phyloP scores from a whole-genome alignment of 2,329 filamentous ascomycete genomes.

The Fusarium decemcellulare region DNA sequence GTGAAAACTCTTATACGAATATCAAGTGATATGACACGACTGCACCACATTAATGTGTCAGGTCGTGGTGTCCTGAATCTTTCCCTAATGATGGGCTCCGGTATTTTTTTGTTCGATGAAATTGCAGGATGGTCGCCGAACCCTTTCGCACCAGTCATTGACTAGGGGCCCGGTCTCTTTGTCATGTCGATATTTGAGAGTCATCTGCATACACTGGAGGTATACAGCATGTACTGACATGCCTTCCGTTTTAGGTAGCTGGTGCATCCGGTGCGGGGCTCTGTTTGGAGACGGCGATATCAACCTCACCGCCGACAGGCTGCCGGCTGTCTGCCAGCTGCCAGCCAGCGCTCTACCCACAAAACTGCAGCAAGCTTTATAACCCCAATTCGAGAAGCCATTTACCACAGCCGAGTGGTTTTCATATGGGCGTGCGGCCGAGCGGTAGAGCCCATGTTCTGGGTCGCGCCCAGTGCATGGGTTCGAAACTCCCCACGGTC shows the following conservation, averaged over 20 bases:
- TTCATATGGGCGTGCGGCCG: constrained; percentile 4
- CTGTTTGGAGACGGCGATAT: constrained; percentile 5
- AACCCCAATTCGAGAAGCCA: neutral
- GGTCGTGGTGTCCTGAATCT: too few species aligned
- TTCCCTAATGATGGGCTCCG: neutral
- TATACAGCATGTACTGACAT: neutral
- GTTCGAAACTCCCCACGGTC: constrained; percentile 12
- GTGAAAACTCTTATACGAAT: neutral
- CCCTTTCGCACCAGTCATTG: neutral
- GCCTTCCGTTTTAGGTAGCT: neutral
- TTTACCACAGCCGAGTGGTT: constrained; percentile 22
- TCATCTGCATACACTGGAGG: neutral
- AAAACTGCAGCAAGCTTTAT: constrained; percentile 17
- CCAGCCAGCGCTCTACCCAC: neutral
- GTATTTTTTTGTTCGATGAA: neutral
- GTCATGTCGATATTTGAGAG: neutral
- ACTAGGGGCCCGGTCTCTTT: neutral
- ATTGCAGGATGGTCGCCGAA: neutral
- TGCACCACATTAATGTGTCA: neutral
- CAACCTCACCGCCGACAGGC: constrained; percentile 1
- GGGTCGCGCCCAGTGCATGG: constrained; percentile 4
- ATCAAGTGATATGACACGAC: constrained; percentile 5
- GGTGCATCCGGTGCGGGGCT: neutral
- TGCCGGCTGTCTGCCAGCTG: constrained; percentile 27
- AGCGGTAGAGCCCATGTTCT: constrained; percentile 9